These are phyloP conservation scores for Fragaria vesca DNA, from an alignment of 306 rosid species.

Conservation along the genomic window DNA sequence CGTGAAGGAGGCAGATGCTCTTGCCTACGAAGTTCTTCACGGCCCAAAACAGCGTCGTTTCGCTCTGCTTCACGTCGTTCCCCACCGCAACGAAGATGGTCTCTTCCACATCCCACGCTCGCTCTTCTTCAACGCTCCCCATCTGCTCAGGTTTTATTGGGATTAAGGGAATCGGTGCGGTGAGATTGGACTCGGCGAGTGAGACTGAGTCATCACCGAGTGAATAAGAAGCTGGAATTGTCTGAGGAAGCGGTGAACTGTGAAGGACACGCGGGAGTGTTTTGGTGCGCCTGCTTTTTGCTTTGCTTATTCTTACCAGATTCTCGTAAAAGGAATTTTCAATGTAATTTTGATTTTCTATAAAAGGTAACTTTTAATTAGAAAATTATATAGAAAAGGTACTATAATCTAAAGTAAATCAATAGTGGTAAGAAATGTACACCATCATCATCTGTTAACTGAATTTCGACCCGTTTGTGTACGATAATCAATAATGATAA, in stretches of 20 bases:
- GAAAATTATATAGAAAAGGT: too few relatives aligned
- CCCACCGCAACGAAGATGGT: conserved; percentile 82
- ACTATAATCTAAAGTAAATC: too few relatives aligned
- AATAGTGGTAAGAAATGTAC: too few relatives aligned
- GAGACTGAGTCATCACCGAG: conserved; percentile 10
- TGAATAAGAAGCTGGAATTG: background rate
- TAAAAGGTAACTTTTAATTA: background rate
- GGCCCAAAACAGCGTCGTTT: conserved; percentile 57
- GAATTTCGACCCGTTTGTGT: too few relatives aligned
- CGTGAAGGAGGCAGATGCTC: conserved; percentile 67
- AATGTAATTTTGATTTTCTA: too few relatives aligned
- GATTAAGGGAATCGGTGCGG: background rate
- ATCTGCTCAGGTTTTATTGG: conserved; percentile 26
- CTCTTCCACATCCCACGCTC: conserved; percentile 43
- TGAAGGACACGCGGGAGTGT: too few relatives aligned
- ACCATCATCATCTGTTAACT: too few relatives aligned
- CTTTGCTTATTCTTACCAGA: background rate
- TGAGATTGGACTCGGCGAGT: background rate
- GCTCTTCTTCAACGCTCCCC: conserved; percentile 54
- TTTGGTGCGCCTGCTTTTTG: background rate
- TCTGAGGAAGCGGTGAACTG: background rate
- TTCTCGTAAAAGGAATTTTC: background rate
- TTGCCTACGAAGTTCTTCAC: conserved; percentile 48
- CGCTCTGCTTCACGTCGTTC: conserved; percentile 38
- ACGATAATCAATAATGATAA: too few relatives aligned